Evolutionary conservation across 352 stramenopile species (phyloP).

Genomic region (Phytopythium boreale): DNA sequence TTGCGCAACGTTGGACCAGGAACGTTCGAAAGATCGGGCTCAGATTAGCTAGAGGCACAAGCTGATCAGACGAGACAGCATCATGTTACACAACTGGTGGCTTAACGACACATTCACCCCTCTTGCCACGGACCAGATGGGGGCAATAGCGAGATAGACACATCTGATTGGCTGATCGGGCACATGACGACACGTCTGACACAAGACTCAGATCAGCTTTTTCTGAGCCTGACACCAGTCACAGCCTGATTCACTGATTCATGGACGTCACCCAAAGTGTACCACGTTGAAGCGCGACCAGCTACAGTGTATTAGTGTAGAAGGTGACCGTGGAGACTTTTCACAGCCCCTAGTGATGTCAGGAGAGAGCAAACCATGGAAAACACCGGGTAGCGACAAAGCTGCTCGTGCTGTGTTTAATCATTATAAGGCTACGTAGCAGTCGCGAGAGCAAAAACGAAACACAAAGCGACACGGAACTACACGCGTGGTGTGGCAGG

Average conservation of each 20-base stretch:
- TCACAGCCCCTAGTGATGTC: too few relatives aligned
- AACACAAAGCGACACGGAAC: background rate
- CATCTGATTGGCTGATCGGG: background rate
- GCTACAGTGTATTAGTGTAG: too few relatives aligned
- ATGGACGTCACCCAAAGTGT: background rate
- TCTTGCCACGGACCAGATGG: background rate
- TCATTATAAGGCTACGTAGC: slow-evolving; percentile 3
- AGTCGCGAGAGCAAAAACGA: background rate
- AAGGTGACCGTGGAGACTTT: too few relatives aligned
- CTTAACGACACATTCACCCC: background rate
- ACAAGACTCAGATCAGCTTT: background rate
- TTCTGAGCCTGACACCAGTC: slow-evolving; percentile 1
- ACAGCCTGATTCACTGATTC: background rate
- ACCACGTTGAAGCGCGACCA: background rate
- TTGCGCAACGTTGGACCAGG: background rate
- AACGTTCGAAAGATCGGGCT: slow-evolving; percentile 1
- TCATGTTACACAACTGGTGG: background rate
- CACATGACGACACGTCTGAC: background rate
- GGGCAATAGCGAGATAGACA: background rate
- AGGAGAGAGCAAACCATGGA: too few relatives aligned
- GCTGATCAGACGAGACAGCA: background rate
- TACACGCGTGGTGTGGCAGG: background rate
- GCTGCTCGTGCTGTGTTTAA: slow-evolving; percentile 1
- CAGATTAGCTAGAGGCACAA: background rate
- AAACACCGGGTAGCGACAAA: background rate